Evolutionary conservation across 352 stramenopile genomes (phyloP).

Genomic region (Phytophthora colocasiae): DNA sequence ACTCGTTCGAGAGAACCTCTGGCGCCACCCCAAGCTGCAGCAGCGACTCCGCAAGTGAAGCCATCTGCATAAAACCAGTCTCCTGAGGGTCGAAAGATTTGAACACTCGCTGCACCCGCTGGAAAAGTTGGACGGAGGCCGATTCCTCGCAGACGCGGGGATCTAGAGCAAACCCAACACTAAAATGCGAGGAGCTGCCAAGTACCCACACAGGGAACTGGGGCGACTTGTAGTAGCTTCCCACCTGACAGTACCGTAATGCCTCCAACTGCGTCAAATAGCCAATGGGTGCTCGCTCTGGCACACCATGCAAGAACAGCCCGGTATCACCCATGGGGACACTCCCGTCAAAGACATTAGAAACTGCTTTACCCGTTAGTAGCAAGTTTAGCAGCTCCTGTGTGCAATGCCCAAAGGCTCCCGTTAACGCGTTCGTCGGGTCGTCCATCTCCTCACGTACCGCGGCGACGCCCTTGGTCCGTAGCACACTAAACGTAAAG

Average conservation of each 20-base stretch:
- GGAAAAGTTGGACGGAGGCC: conserved; percentile 77
- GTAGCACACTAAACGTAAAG: conserved; percentile 76
- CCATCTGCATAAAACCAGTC: conserved; percentile 86
- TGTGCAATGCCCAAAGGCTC: conserved; percentile 79
- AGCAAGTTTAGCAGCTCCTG: conserved; percentile 91
- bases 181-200: conserved; percentile 92
- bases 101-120: conserved; percentile 90
- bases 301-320: conserved; percentile 73
- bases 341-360: conserved; percentile 86
- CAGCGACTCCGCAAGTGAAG: conserved; percentile 66
- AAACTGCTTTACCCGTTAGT: conserved; percentile 77
- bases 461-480: conserved; percentile 52
- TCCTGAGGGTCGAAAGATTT: conserved; percentile 89
- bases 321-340: conserved; percentile 82
- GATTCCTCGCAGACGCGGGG: conserved; percentile 64
- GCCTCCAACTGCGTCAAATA: conserved; percentile 93
- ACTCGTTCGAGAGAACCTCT: conserved; percentile 64
- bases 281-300: conserved; percentile 60
- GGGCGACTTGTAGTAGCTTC: conserved; percentile 91
- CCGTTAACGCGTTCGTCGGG: conserved; percentile 57
- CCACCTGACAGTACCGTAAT: conserved; percentile 91
- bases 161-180: conserved; percentile 85
- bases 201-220: conserved; percentile 91
- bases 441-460: conserved; percentile 85
- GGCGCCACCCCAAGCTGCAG: conserved; percentile 65